Evolutionary conservation across 768 basidiomycete species (phyloP).

Genomic region (Panellus pusillus): DNA sequence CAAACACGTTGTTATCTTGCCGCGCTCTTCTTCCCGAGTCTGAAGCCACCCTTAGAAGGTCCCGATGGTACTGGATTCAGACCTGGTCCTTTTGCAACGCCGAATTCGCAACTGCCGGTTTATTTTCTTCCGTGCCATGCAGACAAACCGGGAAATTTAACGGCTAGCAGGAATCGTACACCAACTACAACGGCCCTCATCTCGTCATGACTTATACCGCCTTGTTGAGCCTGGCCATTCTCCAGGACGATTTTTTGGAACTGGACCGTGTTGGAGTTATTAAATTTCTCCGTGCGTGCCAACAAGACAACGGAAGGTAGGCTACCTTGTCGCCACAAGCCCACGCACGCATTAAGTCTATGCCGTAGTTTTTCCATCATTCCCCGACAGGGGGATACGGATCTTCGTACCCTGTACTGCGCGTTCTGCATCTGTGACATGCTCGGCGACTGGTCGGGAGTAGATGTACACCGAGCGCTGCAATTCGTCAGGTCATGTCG

Average conservation of each 20-base stretch:
- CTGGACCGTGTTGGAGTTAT: slow-evolving; percentile 72
- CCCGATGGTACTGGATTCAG: slow-evolving; percentile 67
- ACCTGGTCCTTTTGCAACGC: slow-evolving; percentile 72
- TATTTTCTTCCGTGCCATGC: slow-evolving; percentile 10
- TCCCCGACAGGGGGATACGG: slow-evolving; percentile 69
- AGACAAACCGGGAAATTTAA: neutral
- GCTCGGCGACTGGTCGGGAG: slow-evolving; percentile 75
- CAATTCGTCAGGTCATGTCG: slow-evolving; percentile 69
- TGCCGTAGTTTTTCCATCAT: slow-evolving; percentile 65
- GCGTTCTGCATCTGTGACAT: slow-evolving; percentile 82
- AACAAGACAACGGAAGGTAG: slow-evolving; percentile 83
- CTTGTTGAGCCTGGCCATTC: slow-evolving; percentile 75
- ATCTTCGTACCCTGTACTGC: slow-evolving; percentile 83
- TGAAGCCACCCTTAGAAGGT: slow-evolving; percentile 42
- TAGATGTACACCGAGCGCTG: slow-evolving; percentile 62
- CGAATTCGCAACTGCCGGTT: slow-evolving; percentile 22
- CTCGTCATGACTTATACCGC: slow-evolving; percentile 95
- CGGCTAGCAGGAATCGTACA: slow-evolving; percentile 34
- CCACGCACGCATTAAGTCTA: slow-evolving; percentile 3
- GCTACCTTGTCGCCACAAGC: slow-evolving; percentile 14
- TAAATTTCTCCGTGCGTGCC: slow-evolving; percentile 67
- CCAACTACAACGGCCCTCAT: slow-evolving; percentile 69
- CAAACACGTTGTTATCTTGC: slow-evolving; percentile 53
- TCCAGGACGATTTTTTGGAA: slow-evolving; percentile 79
- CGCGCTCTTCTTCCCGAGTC: neutral